A percentile compares a stretch with the other conserved stretches of the same genome.
phyloP scores from a whole-genome alignment of 225 moss, liverwort and hornwort species.

The Physcomitrium patens region DNA sequence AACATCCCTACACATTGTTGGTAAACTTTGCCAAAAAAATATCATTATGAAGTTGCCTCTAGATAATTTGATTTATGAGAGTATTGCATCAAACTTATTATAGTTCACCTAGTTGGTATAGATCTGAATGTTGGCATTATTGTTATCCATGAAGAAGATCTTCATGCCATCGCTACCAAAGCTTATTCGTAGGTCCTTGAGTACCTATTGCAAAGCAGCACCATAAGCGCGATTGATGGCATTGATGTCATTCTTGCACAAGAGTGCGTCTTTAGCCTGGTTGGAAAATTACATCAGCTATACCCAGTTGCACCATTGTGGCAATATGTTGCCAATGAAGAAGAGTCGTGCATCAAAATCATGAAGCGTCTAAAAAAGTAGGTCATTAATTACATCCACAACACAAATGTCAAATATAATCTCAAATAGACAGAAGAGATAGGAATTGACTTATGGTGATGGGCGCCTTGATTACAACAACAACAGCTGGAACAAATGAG shows the following conservation, averaged over 20 bases:
- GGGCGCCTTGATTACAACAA: conserved; percentile 37
- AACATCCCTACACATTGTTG: no score
- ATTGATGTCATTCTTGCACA: conserved; percentile 43
- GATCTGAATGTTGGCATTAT: conserved; percentile 38
- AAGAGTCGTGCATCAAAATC: conserved; percentile 41
- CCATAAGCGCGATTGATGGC: conserved; percentile 28
- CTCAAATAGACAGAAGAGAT: no score
- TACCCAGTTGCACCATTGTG: conserved; percentile 50
- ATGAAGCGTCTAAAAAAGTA: no score
- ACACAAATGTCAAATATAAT: no score
- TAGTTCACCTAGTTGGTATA: conserved; percentile 29
- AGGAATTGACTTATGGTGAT: conserved; percentile 40
- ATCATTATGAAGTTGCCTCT: no score
- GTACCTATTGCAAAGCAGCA: conserved; percentile 15
- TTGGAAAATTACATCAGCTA: conserved; percentile 25
- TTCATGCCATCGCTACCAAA: conserved; percentile 28
- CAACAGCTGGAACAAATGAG: conserved; percentile 37
- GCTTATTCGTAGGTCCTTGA: no score
- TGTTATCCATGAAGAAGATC: conserved; percentile 36
- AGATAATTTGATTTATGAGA: no score
- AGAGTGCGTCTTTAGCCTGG: conserved; percentile 21
- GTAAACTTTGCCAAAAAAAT: no score
- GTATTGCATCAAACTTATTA: conserved; percentile 23
- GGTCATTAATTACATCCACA: no score
- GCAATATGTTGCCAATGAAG: conserved; percentile 38